These are phyloP conservation scores for Gossypium arboreum DNA, from an alignment of 345 rosid genomes.

Conservation along the genomic window DNA sequence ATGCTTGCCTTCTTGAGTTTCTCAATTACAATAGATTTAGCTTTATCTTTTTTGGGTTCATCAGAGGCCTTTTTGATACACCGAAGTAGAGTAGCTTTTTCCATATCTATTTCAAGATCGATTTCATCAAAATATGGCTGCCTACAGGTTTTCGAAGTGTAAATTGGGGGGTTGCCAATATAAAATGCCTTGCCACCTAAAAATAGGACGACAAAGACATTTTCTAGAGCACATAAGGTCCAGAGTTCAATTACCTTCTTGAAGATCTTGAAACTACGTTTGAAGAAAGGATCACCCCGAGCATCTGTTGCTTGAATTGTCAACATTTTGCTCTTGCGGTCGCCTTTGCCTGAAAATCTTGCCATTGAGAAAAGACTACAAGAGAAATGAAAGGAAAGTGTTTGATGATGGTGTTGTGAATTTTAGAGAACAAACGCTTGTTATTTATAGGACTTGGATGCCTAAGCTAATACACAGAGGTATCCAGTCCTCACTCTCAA, in stretches of 20 bases:
- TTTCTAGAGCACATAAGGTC: conserved; percentile 19
- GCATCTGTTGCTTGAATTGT: background rate
- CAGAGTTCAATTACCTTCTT: conserved; percentile 19
- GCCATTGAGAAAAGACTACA: background rate
- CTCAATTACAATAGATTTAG: conserved; percentile 7
- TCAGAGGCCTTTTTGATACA: conserved; percentile 11
- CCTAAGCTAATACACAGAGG: background rate
- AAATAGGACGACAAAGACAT: conserved; percentile 13
- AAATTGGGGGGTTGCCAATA: conserved; percentile 10
- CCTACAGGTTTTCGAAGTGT: too few species aligned
- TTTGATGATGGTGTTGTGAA: background rate
- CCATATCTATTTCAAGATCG: background rate
- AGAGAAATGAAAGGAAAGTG: background rate
- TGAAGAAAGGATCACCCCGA: background rate
- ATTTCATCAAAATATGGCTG: background rate
- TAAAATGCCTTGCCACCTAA: background rate
- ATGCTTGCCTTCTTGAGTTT: background rate
- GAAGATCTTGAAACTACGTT: background rate
- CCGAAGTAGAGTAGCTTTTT: conserved; percentile 3
- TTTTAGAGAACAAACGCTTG: background rate
- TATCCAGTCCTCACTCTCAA: background rate
- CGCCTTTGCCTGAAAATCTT: background rate
- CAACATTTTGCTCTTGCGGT: background rate
- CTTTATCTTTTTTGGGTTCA: conserved; percentile 6
- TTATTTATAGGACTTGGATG: conserved; percentile 26